Conservation (phyloP, 306 rosid species). For the Macrotyloma uniflorum region DNA sequence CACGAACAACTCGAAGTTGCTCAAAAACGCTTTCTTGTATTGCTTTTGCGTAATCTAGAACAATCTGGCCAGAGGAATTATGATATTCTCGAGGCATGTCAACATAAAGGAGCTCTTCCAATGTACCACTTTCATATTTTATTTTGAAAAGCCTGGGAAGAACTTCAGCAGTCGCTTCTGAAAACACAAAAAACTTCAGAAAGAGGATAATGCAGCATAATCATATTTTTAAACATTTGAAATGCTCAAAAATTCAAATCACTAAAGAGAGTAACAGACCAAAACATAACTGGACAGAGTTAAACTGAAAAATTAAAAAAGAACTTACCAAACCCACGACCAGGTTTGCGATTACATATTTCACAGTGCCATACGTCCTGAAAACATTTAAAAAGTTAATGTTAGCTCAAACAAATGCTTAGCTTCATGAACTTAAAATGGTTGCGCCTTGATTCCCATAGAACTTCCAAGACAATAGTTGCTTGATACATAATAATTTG, state of each 20-base stretch:
- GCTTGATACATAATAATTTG: slow-evolving; percentile 1
- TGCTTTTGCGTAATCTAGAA: slow-evolving; percentile 90
- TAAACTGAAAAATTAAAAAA: slow-evolving; percentile 11
- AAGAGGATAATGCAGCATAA: slow-evolving; percentile 21
- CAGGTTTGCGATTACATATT: slow-evolving; percentile 92
- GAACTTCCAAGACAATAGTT: slow-evolving; percentile 1
- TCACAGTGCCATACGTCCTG: slow-evolving; percentile 96
- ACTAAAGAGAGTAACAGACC: neutral
- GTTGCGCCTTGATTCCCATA: slow-evolving; percentile 15
- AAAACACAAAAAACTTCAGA: slow-evolving; percentile 39
- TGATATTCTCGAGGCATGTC: slow-evolving; percentile 97
- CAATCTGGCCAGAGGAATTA: slow-evolving; percentile 94
- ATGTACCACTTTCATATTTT: slow-evolving; percentile 94
- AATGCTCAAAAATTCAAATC: neutral
- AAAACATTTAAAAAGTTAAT: slow-evolving; percentile 37
- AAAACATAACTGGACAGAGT: neutral
- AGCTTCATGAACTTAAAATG: slow-evolving; percentile 9
- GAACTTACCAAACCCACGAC: slow-evolving; percentile 91
- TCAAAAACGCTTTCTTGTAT: slow-evolving; percentile 95
- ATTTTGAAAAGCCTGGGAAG: slow-evolving; percentile 98
- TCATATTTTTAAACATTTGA: slow-evolving; percentile 13
- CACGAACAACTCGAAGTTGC: slow-evolving; percentile 98
- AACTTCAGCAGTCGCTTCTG: slow-evolving; percentile 96
- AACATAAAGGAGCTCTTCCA: slow-evolving; percentile 91
- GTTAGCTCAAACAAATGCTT: slow-evolving; percentile 25